Percentiles rank a stretch among this genome's conserved stretches.
Conservation (phyloP, 768 basidiomycete species). For the Boletus insuetus region DNA sequence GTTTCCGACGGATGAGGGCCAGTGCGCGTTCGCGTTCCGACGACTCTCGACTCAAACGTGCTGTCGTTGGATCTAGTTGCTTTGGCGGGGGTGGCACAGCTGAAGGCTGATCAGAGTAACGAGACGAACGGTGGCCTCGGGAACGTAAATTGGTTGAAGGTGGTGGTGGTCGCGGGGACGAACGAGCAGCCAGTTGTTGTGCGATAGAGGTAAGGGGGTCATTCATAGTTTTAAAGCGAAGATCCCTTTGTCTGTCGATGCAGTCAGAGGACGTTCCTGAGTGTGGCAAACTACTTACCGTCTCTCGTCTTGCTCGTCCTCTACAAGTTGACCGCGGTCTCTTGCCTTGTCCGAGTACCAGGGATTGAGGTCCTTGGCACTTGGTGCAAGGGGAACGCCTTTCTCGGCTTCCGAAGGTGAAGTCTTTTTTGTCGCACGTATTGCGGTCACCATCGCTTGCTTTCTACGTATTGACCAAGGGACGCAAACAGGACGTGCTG, state of each 20-base stretch:
- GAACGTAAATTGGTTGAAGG: constrained; percentile 15
- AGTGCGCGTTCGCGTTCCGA: constrained; percentile 72
- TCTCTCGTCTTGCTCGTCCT: constrained; percentile 33
- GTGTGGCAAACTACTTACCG: constrained; percentile 28
- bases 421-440: constrained; percentile 49
- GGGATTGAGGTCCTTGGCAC: constrained; percentile 72
- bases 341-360: constrained; percentile 57
- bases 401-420: constrained; percentile 56
- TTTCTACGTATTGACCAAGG: constrained; percentile 18
- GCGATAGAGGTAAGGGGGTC: constrained; percentile 79
- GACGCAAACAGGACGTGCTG: neutral
- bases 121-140: constrained; percentile 15
- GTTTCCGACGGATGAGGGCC: constrained; percentile 66
- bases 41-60: constrained; percentile 67
- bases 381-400: constrained; percentile 72
- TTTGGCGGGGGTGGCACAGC: constrained; percentile 11
- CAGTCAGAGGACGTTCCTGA: neutral
- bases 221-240: constrained; percentile 56
- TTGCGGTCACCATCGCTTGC: constrained; percentile 46
- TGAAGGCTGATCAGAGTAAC: constrained; percentile 5
- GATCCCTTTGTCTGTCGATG: constrained; percentile 53
- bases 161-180: constrained; percentile 11
- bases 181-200: constrained; percentile 51
- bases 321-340: constrained; percentile 26
- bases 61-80: constrained; percentile 45